Evolutionary conservation across 352 stramenopile genomes (phyloP).

Genomic region (Phytophthora tentaculata): DNA sequence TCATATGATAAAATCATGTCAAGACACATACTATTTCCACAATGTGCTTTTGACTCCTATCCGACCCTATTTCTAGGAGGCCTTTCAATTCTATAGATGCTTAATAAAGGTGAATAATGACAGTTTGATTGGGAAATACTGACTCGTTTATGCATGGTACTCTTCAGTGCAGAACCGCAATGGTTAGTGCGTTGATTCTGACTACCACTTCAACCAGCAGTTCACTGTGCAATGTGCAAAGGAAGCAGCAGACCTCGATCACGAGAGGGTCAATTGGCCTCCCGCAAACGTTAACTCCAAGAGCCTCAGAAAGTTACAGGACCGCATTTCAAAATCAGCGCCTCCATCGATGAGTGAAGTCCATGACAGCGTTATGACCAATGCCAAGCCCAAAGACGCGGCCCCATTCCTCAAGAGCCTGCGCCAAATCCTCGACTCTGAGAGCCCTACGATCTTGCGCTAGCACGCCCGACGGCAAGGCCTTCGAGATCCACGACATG

Average conservation of each 20-base stretch:
- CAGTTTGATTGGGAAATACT: no score
- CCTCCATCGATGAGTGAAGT: not conserved
- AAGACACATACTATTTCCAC: no score
- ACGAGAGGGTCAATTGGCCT: not conserved
- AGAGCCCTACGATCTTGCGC: conserved; percentile 56
- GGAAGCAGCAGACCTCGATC: not conserved
- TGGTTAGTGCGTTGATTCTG: not conserved
- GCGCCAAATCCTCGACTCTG: conserved; percentile 61
- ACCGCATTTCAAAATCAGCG: not conserved
- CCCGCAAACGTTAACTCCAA: not conserved
- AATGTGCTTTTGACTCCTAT: no score
- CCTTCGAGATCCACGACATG: conserved; percentile 81
- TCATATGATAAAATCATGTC: no score
- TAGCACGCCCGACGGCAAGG: conserved; percentile 62
- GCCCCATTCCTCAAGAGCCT: conserved; percentile 68
- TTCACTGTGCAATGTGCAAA: not conserved
- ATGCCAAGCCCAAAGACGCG: conserved; percentile 42
- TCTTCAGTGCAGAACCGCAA: not conserved
- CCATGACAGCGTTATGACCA: not conserved
- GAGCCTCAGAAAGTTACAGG: not conserved
- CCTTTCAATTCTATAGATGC: no score
- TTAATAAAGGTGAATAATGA: no score
- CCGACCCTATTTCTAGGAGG: no score
- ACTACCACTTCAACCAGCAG: not conserved
- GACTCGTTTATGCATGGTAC: not conserved